Percentiles rank a stretch among this genome's conserved stretches.
These are phyloP conservation scores for Hymenoscyphus linearis DNA, from an alignment of 2,329 filamentous ascomycete genomes.

Conservation along the genomic window DNA sequence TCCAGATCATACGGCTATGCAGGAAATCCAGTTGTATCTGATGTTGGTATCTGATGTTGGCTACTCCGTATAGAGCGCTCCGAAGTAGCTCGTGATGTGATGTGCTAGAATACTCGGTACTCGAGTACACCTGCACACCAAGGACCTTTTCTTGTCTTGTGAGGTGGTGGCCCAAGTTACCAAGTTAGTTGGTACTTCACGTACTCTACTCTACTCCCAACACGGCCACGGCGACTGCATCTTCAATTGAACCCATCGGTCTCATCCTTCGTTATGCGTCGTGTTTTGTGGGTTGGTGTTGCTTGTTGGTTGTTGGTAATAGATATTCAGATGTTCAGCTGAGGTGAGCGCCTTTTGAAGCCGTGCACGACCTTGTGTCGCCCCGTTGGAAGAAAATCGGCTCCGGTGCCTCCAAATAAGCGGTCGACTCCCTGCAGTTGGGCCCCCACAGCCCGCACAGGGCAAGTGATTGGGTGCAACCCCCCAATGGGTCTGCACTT, in stretches of 20 bases:
- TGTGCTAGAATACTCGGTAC: no score
- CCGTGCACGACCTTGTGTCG: not conserved
- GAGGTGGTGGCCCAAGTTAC: not conserved
- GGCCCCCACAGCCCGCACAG: not conserved
- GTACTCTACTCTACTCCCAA: no score
- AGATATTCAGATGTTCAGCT: slow-evolving; percentile 8
- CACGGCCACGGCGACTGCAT: no score
- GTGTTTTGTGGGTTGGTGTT: not conserved
- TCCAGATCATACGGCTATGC: not conserved
- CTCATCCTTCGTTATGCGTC: slow-evolving; percentile 1
- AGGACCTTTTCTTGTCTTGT: no score
- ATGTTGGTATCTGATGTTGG: no score
- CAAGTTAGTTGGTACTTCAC: no score
- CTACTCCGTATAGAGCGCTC: no score
- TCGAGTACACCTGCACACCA: not conserved
- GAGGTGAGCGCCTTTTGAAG: not conserved
- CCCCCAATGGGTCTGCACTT: not conserved
- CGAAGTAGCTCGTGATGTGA: not conserved
- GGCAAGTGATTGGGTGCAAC: not conserved
- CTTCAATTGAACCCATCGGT: not conserved
- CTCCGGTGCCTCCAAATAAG: not conserved
- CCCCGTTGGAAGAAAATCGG: not conserved
- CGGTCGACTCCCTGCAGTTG: not conserved
- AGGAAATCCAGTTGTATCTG: no score
- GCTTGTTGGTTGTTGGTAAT: not conserved